Base-by-base conservation (phyloP, 805 yeast genomes). In the Middelhovenomyces tepae region DNA sequence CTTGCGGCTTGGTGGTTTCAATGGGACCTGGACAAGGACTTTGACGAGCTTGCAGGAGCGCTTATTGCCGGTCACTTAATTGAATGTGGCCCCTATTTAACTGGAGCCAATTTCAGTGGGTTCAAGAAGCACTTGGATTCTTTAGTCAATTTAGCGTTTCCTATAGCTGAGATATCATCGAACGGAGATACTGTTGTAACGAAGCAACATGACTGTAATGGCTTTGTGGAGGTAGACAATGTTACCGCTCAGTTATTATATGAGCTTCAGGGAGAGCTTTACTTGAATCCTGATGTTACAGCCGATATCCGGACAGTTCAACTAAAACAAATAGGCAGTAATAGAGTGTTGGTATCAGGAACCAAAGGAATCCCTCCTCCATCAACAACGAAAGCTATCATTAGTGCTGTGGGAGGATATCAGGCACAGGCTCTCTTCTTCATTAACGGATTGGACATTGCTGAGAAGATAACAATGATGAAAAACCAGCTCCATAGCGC, bases 221-320 rank as follows among this genome's bases (percentile, higher is more conserved):
- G 49, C 7, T 14, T 45, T 14, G 50, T 45, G 10, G 41, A 43
- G 28, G 29, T 31, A 14, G 49, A 44, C 28, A 38, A 37, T 10
- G 20, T 34, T n/a, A 33, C 34, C 11, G 28, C 36, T 7, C 51
- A 46, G 41, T 37, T 46, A 16, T 31, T 47, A n/a, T 47, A 47
- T 27, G 51, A 47, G 31, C 36, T 47, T n/a, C 51, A 47, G 36
- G 52, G 51, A n/a, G 36, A 35, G n/a, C 31, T 42, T 22, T 47
- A 47, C 27, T 27, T 47, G 23, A 47, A 47, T 35, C 24, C 38
- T 11, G 51, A 47, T 29, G 52, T 47, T 22, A 45, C 28, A 16
- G 51, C 52, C 3, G 35, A 40, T 22, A 11, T 47, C 4, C 27
- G 26, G 11, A 27, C 40, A 10, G 27, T 43, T 7, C 16, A 16